These are phyloP conservation scores for Scolecobasidium constrictum DNA, from an alignment of 2,329 filamentous ascomycete genomes.

Conservation along the genomic window DNA sequence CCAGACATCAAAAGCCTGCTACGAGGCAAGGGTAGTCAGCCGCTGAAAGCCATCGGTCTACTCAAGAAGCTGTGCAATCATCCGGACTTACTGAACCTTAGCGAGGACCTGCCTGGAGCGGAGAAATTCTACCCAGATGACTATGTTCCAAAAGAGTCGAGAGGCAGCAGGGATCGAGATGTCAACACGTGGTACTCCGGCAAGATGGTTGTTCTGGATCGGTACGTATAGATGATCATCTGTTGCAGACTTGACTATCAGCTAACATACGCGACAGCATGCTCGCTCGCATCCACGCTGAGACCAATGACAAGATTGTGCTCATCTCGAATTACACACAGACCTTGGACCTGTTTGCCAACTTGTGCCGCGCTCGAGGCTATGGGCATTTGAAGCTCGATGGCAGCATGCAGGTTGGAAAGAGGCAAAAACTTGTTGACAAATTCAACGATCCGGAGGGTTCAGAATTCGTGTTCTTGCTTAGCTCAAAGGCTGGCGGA, in stretches of 20 bases:
- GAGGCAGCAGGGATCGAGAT: constrained; percentile 84
- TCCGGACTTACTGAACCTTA: constrained; percentile 78
- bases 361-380: constrained; percentile 69
- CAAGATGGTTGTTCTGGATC: constrained; percentile 96
- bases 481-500: constrained; percentile 92
- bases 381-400: constrained; percentile 87
- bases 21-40: constrained; percentile 88
- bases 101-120: constrained; percentile 75
- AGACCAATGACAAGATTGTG: constrained; percentile 98
- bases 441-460: constrained; percentile 93
- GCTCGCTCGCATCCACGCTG: constrained; percentile 87
- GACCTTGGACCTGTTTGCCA: constrained; percentile 89
- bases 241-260: background rate
- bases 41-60: constrained; percentile 90
- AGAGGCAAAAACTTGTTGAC: constrained; percentile 93
- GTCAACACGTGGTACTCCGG: constrained; percentile 94
- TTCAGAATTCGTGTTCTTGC: constrained; percentile 84
- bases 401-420: constrained; percentile 95
- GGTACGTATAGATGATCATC: constrained; percentile 22
- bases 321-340: constrained; percentile 98
- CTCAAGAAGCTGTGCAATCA: constrained; percentile 99
- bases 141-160: constrained; percentile 75
- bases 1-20: constrained; percentile 88
- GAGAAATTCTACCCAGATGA: constrained; percentile 75
- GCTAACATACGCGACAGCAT: constrained; percentile 37